Evolutionary conservation across 169 alveolate species (phyloP).

Genomic region (Plasmodium berghei): DNA sequence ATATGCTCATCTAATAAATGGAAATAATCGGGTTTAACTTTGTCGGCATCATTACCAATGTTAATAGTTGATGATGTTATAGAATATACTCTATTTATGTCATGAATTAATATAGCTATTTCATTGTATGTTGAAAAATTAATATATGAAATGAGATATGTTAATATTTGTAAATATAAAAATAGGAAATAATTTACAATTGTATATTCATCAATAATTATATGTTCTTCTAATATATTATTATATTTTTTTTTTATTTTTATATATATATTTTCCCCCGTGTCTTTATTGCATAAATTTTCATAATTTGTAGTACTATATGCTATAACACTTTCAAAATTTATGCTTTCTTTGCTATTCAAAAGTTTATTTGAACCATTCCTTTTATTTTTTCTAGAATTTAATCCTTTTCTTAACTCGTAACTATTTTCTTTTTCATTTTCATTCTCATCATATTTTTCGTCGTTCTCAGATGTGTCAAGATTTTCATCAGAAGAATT

Average conservation of each 20-base stretch:
- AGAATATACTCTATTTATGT: conserved; percentile 49
- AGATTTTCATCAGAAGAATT: background rate
- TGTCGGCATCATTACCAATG: conserved; percentile 2
- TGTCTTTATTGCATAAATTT: conserved; percentile 1
- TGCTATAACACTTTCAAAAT: background rate
- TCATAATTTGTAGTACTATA: conserved; percentile 29
- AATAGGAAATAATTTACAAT: conserved; percentile 62
- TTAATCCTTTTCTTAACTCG: background rate
- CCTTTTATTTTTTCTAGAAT: conserved; percentile 6
- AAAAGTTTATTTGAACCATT: background rate
- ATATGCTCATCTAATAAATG: conserved; percentile 20
- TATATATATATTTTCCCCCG: background rate
- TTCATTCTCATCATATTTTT: background rate
- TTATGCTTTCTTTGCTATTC: background rate
- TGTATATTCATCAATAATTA: conserved; percentile 49
- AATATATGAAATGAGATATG: conserved; percentile 44
- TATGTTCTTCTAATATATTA: conserved; percentile 25
- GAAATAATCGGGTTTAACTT: conserved; percentile 2
- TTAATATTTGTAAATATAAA: conserved; percentile 59
- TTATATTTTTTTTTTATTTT: conserved; percentile 61
- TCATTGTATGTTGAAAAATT: conserved; percentile 65
- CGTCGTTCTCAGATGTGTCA: background rate
- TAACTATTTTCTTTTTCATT: background rate
- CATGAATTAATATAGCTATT: conserved; percentile 56
- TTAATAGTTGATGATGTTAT: conserved; percentile 55